Evolutionary conservation across 2,329 filamentous ascomycete genomes (phyloP), one percentile per base, ranked within the genome.

Genomic region (Shiraia sp.): DNA sequence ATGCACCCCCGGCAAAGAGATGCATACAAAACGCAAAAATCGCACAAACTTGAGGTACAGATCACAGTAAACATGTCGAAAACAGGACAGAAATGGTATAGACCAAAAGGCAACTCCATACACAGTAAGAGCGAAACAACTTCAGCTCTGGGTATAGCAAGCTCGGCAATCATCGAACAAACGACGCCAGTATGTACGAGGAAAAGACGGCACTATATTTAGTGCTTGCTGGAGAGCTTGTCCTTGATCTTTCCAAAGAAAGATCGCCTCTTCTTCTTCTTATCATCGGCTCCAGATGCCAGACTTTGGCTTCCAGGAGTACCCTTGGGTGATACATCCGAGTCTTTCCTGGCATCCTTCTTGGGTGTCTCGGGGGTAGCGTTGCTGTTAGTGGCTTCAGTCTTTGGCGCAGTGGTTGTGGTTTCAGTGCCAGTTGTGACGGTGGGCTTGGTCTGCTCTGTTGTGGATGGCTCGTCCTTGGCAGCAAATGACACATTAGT

Each of bases 211-310:
- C 32, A 23, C 25, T 15, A 15, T 19, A 31, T 36, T 52, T 60
- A 61, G 42, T 57, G 40, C 44, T 65, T 64, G 53, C 49, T 53
- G 15, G 53, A 54, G 36, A 77, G 61, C 68, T 75, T 75, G 42
- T 75, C 73, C 71, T 76, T 76, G 47, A 78, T 49, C 64, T 71
- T 74, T 51, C 70, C 70, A 45, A 77, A 76, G 57, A 77, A 67
- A 39, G 69, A 71, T 34, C 69, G 69, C 58, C 74, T 68, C 68
- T 74, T 75, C 63, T 73, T 75, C 61, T 74, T 73, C 68, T 74
- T 73, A 33, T 63, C 56, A 10, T 62, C 55, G 33, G 56, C 53
- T 46, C 38, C 58, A 41, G 57, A 61, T 24, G 51, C 61, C 36
- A 65, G 49, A 43, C 66, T 72, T 37, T 72, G 57, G 41, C 57